These are phyloP conservation scores for Carex cristatella DNA, from an alignment of 176 grass and related monocot genomes.

Conservation along the genomic window DNA sequence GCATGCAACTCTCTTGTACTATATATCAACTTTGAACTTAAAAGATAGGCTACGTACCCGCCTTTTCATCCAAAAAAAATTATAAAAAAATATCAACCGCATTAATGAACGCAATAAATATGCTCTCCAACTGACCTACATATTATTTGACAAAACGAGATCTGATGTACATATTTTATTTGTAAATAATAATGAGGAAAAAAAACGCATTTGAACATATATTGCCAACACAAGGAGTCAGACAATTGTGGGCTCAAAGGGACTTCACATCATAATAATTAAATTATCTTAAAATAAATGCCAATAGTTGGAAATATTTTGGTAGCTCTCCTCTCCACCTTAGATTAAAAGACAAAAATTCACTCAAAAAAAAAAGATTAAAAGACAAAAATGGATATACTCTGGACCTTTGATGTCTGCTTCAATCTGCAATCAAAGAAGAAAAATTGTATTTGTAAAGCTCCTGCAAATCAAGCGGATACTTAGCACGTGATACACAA, in stretches of 20 bases:
- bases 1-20: no score
- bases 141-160: not conserved
- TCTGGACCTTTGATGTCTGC: not conserved
- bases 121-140: not conserved
- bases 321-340: not conserved
- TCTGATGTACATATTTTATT: not conserved
- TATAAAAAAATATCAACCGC: not conserved
- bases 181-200: not conserved
- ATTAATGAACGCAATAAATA: not conserved
- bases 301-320: not conserved
- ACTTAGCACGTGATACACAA: no score
- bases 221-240: not conserved
- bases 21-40: no score
- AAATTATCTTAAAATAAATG: not conserved
- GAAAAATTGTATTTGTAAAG: slow-evolving; percentile 21
- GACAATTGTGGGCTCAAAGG: not conserved
- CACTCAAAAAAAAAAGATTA: no score
- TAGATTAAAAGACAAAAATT: not conserved
- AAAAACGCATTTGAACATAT: not conserved
- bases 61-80: no score
- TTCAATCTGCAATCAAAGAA: slow-evolving; percentile 4
- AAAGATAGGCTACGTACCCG: no score
- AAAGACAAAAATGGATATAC: not conserved
- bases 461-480: not conserved
- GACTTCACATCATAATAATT: not conserved